Evolutionary conservation across 2,329 filamentous ascomycete genomes (phyloP).

Genomic region (Cladosporium sp.): DNA sequence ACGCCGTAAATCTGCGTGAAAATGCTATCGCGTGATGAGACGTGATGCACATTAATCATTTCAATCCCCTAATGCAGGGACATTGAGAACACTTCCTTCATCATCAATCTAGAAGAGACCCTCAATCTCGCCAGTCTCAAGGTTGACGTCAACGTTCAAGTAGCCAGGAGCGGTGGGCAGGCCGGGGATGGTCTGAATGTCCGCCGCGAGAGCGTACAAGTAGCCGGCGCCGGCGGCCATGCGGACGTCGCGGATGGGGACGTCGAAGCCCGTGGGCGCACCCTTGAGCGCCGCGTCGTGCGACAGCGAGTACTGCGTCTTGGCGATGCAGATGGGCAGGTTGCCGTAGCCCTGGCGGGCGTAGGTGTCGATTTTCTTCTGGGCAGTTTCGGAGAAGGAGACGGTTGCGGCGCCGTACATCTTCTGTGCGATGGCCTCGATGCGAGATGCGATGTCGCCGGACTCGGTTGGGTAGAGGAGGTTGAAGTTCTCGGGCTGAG

Average conservation of each 20-base stretch:
- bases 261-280: slow-evolving; percentile 87
- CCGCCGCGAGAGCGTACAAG: slow-evolving; percentile 89
- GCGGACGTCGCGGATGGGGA: slow-evolving; percentile 90
- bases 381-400: slow-evolving; percentile 89
- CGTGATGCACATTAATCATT: neutral
- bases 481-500: slow-evolving; percentile 72
- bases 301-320: slow-evolving; percentile 96
- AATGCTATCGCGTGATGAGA: too few species aligned
- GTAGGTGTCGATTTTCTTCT: slow-evolving; percentile 95
- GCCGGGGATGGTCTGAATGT: slow-evolving; percentile 97
- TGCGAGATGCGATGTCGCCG: slow-evolving; percentile 78
- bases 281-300: slow-evolving; percentile 94
- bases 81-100: too few species aligned
- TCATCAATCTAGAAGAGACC: slow-evolving; percentile 80
- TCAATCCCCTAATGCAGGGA: too few species aligned
- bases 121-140: slow-evolving; percentile 51
- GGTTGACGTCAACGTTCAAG: slow-evolving; percentile 76
- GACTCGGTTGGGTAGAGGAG: slow-evolving; percentile 74
- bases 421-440: slow-evolving; percentile 81
- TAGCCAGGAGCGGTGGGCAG: slow-evolving; percentile 94
- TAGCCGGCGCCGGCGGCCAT: slow-evolving; percentile 94
- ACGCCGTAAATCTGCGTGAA: too few species aligned
- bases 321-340: slow-evolving; percentile 92
- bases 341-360: slow-evolving; percentile 88
- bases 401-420: slow-evolving; percentile 93